These are phyloP conservation scores for Reticulascus tulasneorum DNA, from an alignment of 2,329 filamentous ascomycete genomes.

Conservation along the genomic window DNA sequence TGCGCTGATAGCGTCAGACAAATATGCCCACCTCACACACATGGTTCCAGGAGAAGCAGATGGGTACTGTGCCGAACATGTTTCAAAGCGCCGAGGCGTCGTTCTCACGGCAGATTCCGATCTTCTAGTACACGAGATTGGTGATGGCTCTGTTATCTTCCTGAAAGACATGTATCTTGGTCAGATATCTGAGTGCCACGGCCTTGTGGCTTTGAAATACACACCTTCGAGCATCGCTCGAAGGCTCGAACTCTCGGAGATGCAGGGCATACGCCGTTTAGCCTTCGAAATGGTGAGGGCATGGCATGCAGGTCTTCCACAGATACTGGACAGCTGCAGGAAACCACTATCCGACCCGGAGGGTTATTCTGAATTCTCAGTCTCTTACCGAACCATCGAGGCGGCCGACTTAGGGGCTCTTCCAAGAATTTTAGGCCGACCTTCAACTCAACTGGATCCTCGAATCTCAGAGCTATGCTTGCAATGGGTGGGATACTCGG, in stretches of 20 bases:
- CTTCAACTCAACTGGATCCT: constrained; percentile 25
- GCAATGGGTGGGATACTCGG: constrained; percentile 24
- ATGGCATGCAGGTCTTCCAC: constrained; percentile 18
- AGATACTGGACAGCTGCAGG: constrained; percentile 12
- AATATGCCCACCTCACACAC: constrained; percentile 38
- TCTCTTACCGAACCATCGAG: constrained; percentile 22
- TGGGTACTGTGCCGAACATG: constrained; percentile 66
- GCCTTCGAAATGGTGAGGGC: constrained; percentile 31
- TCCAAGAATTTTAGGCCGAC: constrained; percentile 1
- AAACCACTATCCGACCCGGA: constrained; percentile 10
- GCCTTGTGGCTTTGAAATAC: constrained; percentile 18
- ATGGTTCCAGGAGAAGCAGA: constrained; percentile 86
- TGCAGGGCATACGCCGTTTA: constrained; percentile 24
- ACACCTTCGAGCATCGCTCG: constrained; percentile 32
- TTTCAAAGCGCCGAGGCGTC: constrained; percentile 48
- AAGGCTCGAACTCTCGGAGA: constrained; percentile 35
- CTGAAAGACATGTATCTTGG: constrained; percentile 57
- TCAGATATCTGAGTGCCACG: constrained; percentile 13
- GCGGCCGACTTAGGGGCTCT: constrained; percentile 9
- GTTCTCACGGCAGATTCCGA: constrained; percentile 86
- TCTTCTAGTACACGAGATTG: constrained; percentile 70
- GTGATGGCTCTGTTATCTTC: constrained; percentile 61
- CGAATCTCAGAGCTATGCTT: constrained; percentile 34
- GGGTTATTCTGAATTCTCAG: constrained; percentile 25
- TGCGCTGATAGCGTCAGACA: constrained; percentile 46